phyloP scores from a whole-genome alignment of 2,329 filamentous ascomycete genomes.

The Microascus cirrosus region DNA sequence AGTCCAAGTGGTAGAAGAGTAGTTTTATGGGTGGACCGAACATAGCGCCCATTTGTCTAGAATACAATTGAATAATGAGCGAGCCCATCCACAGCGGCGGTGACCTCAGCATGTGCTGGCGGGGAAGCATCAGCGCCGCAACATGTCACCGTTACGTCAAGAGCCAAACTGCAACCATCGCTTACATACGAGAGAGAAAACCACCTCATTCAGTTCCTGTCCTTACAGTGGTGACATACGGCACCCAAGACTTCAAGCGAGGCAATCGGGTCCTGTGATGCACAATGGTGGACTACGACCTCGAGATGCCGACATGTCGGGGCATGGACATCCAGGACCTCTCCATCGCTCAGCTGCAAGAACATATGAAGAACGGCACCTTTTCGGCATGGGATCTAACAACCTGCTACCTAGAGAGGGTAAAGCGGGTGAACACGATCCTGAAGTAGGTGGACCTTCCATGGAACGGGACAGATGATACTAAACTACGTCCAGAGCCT shows the following conservation, averaged over 20 bases:
- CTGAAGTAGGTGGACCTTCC: neutral
- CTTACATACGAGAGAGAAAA: neutral
- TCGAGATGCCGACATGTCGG: neutral
- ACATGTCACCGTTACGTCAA: neutral
- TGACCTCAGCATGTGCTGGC: too few relatives aligned
- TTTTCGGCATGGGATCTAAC: neutral
- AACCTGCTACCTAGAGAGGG: neutral
- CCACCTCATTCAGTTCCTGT: neutral
- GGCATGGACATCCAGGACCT: conserved; percentile 1
- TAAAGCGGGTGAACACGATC: neutral
- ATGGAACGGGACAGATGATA: too few relatives aligned
- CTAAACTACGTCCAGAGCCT: too few relatives aligned
- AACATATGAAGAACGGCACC: neutral
- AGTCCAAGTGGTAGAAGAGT: too few relatives aligned
- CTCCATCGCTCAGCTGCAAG: neutral
- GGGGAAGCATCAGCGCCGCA: neutral
- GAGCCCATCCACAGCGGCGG: too few relatives aligned
- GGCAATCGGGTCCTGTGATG: neutral
- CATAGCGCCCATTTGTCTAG: too few relatives aligned
- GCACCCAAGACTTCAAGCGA: too few relatives aligned
- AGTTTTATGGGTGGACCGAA: too few relatives aligned
- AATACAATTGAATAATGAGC: too few relatives aligned
- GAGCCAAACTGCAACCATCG: neutral
- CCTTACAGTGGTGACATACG: too few relatives aligned
- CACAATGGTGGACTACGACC: neutral